Base-by-base conservation (phyloP, 768 basidiomycete genomes). In the Pilatotrama ljubarskyi region DNA sequence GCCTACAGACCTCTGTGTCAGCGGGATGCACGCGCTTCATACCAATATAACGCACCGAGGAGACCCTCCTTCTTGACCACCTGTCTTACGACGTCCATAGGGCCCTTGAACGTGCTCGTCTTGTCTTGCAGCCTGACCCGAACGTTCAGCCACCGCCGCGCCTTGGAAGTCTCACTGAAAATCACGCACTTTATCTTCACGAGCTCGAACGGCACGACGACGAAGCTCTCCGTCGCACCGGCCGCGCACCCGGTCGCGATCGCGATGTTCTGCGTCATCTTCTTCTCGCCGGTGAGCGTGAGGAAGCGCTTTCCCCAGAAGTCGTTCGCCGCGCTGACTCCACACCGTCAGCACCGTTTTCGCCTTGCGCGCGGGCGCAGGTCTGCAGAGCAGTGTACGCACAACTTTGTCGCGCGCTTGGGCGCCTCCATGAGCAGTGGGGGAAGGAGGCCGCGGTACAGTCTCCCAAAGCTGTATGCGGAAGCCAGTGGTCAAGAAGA, bases 331-430 rank as follows among this genome's bases (percentile, higher is more conserved):
- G 92, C 91, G 65, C 87, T 87, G 64, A 14, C 44, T 17, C 50
- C 54, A 40, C 32, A n/a, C 40, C 8, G 54, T 36, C n/a, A 47
- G 36, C 29, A 26, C 51, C 43, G 22, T 22, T 25, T 37, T 38
- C 35, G 35, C 22, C 11, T 13, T 5, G 22, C 13, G 29, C 10
- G 29, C n/a, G n/a, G 6, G 38, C n/a, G 38, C 38, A 13, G 13
- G 38, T 14, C 38, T 40, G 14, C 6, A 9, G 18, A 37, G 26
- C 4, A 61, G 38, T 67, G 52, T 52, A 77, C 85, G 62, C 64
- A 90, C 90, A 91, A 92, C 82, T 98, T 99, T 48, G 95, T 91
- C 15, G 97, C 97, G 75, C 97, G 88, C 78, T 99, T 99, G 1
- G 97, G 97, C 15, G 97, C 97, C 75, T 99, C 97, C 44, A 99